These are phyloP conservation scores for Meyerozyma guilliermondii DNA, from an alignment of 1,139 yeast species.

Conservation along the genomic window DNA sequence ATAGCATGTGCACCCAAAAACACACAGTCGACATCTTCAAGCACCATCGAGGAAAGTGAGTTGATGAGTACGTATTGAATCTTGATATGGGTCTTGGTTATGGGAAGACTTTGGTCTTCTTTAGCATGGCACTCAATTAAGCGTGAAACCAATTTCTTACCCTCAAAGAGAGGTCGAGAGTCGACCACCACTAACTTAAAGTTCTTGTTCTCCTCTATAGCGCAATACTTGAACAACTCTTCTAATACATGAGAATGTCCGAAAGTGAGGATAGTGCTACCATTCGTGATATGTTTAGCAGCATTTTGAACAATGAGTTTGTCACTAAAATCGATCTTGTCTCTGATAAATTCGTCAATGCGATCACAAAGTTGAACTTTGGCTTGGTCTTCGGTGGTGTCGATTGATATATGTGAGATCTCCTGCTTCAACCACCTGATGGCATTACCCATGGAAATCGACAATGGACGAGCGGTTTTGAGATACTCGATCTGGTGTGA, in stretches of 20 bases:
- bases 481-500: conserved; percentile 94
- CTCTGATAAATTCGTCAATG: conserved; percentile 79
- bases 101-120: conserved; percentile 13
- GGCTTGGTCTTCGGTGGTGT: conserved; percentile 67
- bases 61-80: conserved; percentile 67
- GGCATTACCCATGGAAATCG: conserved; percentile 96
- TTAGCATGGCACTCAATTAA: conserved; percentile 36
- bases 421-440: conserved; percentile 96
- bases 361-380: conserved; percentile 59
- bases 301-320: conserved; percentile 81
- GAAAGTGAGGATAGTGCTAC: conserved; percentile 78
- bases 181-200: conserved; percentile 87
- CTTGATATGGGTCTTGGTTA: conserved; percentile 32
- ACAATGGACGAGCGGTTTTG: conserved; percentile 86
- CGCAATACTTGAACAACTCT: conserved; percentile 70
- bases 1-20: conserved; percentile 96
- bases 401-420: conserved; percentile 73
- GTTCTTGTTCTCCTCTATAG: conserved; percentile 50
- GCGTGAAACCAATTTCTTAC: conserved; percentile 65
- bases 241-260: conserved; percentile 85
- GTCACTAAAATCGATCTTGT: conserved; percentile 80
- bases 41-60: conserved; percentile 73
- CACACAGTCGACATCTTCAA: conserved; percentile 78
- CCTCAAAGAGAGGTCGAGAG: conserved; percentile 95
- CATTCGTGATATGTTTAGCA: conserved; percentile 67